These are phyloP conservation scores for Royoungia palumana DNA, from an alignment of 768 basidiomycete species.

Conservation along the genomic window DNA sequence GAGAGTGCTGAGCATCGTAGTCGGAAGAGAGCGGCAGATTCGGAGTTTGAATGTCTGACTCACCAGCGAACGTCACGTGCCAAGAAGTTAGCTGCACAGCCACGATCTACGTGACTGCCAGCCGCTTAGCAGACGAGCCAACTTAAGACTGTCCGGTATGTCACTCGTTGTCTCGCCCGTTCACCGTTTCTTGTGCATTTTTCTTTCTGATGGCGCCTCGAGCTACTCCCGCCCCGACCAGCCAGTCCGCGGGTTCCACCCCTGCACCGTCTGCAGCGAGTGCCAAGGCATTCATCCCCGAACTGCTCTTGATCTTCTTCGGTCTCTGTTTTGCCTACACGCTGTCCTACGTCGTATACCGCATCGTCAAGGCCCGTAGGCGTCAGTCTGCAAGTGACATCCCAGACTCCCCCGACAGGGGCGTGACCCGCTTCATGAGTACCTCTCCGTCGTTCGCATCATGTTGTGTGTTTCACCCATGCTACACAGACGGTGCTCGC, in stretches of 20 bases:
- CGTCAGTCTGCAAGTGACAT: constrained; percentile 8
- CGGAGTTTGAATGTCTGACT: no score
- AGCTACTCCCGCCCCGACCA: constrained; percentile 4
- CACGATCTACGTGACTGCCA: no score
- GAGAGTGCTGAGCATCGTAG: no score
- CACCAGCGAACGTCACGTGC: no score
- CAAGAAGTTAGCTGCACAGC: no score
- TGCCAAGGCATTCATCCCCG: constrained; percentile 15
- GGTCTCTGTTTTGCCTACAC: constrained; percentile 27
- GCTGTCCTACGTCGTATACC: constrained; percentile 27
- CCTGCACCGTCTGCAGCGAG: not conserved
- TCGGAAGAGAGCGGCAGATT: no score
- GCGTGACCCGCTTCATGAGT: constrained; percentile 30
- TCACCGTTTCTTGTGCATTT: not conserved
- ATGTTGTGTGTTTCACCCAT: not conserved
- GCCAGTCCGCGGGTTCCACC: constrained; percentile 1
- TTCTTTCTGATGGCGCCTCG: constrained; percentile 24
- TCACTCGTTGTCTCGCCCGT: constrained; percentile 14
- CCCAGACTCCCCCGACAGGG: constrained; percentile 21
- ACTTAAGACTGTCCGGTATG: not conserved
- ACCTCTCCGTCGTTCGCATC: not conserved
- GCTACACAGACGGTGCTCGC: constrained; percentile 21
- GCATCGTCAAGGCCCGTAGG: constrained; percentile 19
- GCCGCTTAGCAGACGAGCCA: no score
- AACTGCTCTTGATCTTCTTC: constrained; percentile 20